Base-by-base conservation (phyloP, 2,329 filamentous ascomycete species). In the Rugonectria rugulosa region DNA sequence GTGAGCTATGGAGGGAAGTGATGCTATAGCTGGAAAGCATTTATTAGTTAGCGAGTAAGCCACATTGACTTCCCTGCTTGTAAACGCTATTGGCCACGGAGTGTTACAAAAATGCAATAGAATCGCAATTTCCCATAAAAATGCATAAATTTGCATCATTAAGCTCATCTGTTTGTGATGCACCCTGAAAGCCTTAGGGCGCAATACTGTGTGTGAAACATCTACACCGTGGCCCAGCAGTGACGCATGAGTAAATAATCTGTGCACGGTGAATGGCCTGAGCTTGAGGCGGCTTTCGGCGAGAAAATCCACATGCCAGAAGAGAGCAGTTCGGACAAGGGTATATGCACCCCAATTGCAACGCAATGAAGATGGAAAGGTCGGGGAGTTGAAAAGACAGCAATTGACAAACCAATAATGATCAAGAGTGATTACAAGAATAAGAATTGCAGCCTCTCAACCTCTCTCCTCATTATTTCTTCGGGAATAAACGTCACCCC, bases 401-500 rank as follows among this genome's bases (percentile, higher is more conserved):
- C 14, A 40, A 40, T 40, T 40, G 17, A 21, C n/a, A n/a, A n/a
- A n/a, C n/a, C 23, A 14, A 14, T 5, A 14, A 40, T 43, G 11
- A 20, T 17, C 19, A 40, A 40, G 4, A 14, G n/a, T 40, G 17
- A 49, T 6, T 17, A 10, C 29, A 26, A 34, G 32, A 44, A 48
- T 49, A 46, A 26, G 36, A 55, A 23, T 20, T 15, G 26, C 14
- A 4, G 40, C 31, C 41, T 15, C 32, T 24, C 20, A 23, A 15
- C 21, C 20, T 27, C 20, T 48, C 19, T 49, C 36, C 41, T 54
- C 24, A 29, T 49, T 29, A 32, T n/a, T 46, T 45, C 44, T 24
- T 41, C 38, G 10, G 31, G 37, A 17, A 42, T 32, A 34, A 36
- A 42, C 27, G 58, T 34, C 34, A 55, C 55, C 59, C 52, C n/a